Base-by-base conservation (phyloP, 306 rosid genomes). In the Vigna unguiculata region DNA sequence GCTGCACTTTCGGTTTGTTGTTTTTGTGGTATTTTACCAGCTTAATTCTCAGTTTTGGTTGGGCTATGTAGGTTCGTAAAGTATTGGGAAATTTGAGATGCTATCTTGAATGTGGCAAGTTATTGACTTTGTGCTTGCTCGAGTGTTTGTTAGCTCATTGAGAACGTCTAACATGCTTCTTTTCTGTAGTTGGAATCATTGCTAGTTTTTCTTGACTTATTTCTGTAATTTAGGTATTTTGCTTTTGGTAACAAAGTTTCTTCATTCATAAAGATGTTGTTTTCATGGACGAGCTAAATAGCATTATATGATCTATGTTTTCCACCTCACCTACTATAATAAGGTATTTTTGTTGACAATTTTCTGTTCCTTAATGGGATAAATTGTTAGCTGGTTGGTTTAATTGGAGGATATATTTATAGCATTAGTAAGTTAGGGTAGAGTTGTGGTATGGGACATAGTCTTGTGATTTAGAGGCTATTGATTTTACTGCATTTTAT, bases 401-500 rank as follows among this genome's bases (percentile, higher is more conserved):
- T 53, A 19, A 9, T 53, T 19, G 59, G 1, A 20, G 21, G 30
- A 54, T 54, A 54, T 54, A 21, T 9, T 54, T 54, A 13, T 28
- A 21, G 61, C 30, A 9, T 53, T 53, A 53, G 16, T n/a, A 55
- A 24, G 17, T 54, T 54, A 4, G 30, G 13, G 19, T 58, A 58
- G 38, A 24, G 14, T 8, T 25, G 11, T 11, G 5, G 40, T 13
- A 57, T 12, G 54, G 57, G 12, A 58, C 20, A 3, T 59, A 64
- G 36, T 19, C 8, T 22, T 76, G 24, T 64, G 64, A 34, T 63
- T 55, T 55, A 30, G 52, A 38, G 67, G 8, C 69, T 69, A 22
- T 66, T 71, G 40, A 24, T 61, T 71, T 58, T 41, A 61, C 59
- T 9, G 71, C 10, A 13, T 72, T 19, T 53, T 58, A 76, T 28